A percentile compares a stretch with the other conserved stretches of the same genome.
Evolutionary conservation across 495 filamentous ascomycete species (phyloP).

Genomic region (Pseudevernia furfuracea): DNA sequence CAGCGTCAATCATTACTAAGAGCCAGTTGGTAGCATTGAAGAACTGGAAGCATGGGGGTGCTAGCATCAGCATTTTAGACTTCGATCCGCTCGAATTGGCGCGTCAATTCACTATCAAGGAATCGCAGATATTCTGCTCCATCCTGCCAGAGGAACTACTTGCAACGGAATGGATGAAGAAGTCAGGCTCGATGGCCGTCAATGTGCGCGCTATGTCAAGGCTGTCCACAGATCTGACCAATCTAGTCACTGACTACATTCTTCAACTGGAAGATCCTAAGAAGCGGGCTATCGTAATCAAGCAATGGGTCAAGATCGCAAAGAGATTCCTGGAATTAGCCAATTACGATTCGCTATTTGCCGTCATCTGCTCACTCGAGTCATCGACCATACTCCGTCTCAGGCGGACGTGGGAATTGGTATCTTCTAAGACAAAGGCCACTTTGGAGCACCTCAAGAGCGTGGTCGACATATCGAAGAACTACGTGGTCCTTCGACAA

Average conservation of each 20-base stretch:
- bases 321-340: constrained; percentile 78
- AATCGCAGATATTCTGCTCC: constrained; percentile 85
- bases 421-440: constrained; percentile 77
- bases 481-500: constrained; percentile 83
- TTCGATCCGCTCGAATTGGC: constrained; percentile 91
- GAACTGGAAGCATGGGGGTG: constrained; percentile 65
- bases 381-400: constrained; percentile 87
- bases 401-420: constrained; percentile 85
- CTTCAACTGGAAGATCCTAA: constrained; percentile 79
- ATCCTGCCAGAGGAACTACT: constrained; percentile 93
- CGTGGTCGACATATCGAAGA: constrained; percentile 81
- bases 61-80: constrained; percentile 69
- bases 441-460: constrained; percentile 67
- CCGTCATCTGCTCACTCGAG: constrained; percentile 88
- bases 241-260: constrained; percentile 93
- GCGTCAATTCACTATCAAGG: constrained; percentile 87
- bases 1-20: constrained; percentile 61
- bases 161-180: constrained; percentile 87
- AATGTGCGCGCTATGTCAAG: constrained; percentile 94
- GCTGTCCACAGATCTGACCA: constrained; percentile 82
- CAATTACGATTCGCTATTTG: constrained; percentile 96
- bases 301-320: constrained; percentile 97
- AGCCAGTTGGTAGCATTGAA: constrained; percentile 66
- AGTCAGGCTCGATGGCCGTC: constrained; percentile 65
- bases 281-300: constrained; percentile 82